Base-by-base conservation (phyloP, 257 asterid species). In the Agastache rugosa region DNA sequence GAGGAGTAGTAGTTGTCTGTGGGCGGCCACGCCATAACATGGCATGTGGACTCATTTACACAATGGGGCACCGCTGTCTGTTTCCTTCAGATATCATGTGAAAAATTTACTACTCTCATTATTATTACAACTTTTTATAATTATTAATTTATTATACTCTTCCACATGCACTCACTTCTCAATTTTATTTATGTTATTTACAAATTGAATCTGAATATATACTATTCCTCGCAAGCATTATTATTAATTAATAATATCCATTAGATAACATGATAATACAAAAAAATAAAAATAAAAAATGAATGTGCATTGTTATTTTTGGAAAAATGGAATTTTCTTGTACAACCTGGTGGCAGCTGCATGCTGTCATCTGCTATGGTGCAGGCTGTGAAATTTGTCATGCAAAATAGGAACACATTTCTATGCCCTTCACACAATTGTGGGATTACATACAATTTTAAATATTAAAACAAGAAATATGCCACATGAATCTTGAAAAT, bases 31-130 rank as follows among this genome's bases (percentile, higher is more conserved):
- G 60, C 77, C 75, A 79, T 65, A 75, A 71, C 80, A 80, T 77
- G 77, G 82, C 82, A 81, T 63, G 79, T 81, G 82, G 22, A 65
- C 25, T 55, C 74, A 61, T 74, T 68, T 63, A 61, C 73, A 35
- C 11, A 3, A n/a, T n/a, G 69, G 73, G 69, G 15, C 69, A 55
- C 56, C 41, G 17, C 61, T 75, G 83, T 71, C 80, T 56, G 37
- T 60, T 67, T 71, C 75, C 50, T 62, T 58, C 73, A 71, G 72
- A 72, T 72, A 72, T 80, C 76, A 72, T 76, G 72, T 80, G 81
- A 71, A 47, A 23, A 12, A 35, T 65, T 63, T 58, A 73, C 63
- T 25, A 47, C 42, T 25, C 41, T 64, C 56, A 42, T 42, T 9
- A 66, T 25, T 22, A 65, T 67, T 15, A 42, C 71, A 12, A 23